Evolutionary conservation across 1,139 yeast genomes (phyloP), one percentile per base, ranked within the genome.

Genomic region (Kodamaea sp.): DNA sequence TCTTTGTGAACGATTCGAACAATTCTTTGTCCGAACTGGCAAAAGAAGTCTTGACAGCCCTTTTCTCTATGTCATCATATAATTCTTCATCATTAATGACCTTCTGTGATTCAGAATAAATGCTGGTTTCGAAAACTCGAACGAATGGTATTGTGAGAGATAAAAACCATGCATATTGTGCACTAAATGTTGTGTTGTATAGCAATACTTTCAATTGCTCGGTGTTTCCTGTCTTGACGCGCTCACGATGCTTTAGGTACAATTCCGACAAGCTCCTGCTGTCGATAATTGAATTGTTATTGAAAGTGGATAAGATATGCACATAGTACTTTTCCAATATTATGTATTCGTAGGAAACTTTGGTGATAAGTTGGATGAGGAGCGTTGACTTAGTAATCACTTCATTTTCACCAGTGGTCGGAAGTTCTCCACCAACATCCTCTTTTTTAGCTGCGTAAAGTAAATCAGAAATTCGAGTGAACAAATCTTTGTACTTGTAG

Each of bases 271-370:
- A 46, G 5, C 55, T 35, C 22, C 61, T 41, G 21, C 47, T 40
- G 29, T 61, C 69, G 16, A 69, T 47, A 15, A 69, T 42, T 8
- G 60, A 59, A 40, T 68, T 66, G 37, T 56, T 52, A 41, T 58
- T 55, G 26, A 68, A 48, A 41, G 69, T 69, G 6, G 63, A 46
- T 21, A 64, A 43, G 18, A 69, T 65, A 33, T 70, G 72, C 22
- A 70, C 55, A 35, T 57, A 62, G 44, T 70, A 70, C 38, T 61
- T 66, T 35, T 70, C 76, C 41, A 70, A 51, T 21, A 70, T 50
- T 33, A 67, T 55, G 42, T 52, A 70, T 39, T 70, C 76, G 42
- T 64, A 63, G 1, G 71, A 60, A 5, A 66, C 64, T 40, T 66
- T 67, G 4, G 67, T 58, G 4, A 68, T 51, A 5, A 59, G 37